Evolutionary conservation across 2,329 filamentous ascomycete species (phyloP).

Genomic region (Amphichorda felina): DNA sequence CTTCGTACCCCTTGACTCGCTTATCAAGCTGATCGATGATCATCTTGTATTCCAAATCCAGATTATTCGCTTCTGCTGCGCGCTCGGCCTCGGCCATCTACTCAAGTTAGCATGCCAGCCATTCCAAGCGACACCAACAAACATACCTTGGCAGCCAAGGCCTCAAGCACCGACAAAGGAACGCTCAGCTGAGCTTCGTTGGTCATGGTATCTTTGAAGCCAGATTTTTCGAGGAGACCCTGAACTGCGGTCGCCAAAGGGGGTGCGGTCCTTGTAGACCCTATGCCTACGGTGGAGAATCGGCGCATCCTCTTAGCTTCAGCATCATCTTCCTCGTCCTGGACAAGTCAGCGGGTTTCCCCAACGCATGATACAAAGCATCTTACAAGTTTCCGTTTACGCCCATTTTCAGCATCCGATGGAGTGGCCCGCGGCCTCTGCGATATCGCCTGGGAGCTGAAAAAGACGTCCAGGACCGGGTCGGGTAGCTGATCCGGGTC

Average conservation of each 20-base stretch:
- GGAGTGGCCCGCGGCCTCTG: conserved; percentile 12
- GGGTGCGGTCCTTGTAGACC: conserved; percentile 3
- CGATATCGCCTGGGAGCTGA: conserved; percentile 20
- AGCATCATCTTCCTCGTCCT: conserved; percentile 11
- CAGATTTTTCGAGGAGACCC: conserved; percentile 12
- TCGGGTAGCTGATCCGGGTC: conserved; percentile 28
- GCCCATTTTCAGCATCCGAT: conserved; percentile 13
- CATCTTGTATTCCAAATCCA: conserved; percentile 23
- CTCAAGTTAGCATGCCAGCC: conserved; percentile 6
- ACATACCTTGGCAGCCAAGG: conserved; percentile 24
- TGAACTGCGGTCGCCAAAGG: conserved; percentile 19
- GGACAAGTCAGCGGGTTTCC: not conserved
- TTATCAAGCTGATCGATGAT: conserved; percentile 30
- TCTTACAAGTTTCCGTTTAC: conserved; percentile 38
- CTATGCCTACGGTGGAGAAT: not conserved
- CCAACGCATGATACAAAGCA: not conserved
- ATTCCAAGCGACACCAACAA: not conserved
- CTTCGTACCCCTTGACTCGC: conserved; percentile 32
- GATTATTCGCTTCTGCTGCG: conserved; percentile 11
- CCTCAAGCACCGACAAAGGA: conserved; percentile 22
- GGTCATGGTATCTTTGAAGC: conserved; percentile 4
- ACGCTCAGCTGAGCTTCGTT: conserved; percentile 12
- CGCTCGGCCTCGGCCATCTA: conserved; percentile 19
- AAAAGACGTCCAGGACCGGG: conserved; percentile 23
- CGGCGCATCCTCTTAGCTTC: conserved; percentile 15